A percentile compares a stretch with the other conserved stretches of the same genome.
These are phyloP conservation scores for Camillea tinctor DNA, from an alignment of 2,329 filamentous ascomycete genomes.

Conservation along the genomic window DNA sequence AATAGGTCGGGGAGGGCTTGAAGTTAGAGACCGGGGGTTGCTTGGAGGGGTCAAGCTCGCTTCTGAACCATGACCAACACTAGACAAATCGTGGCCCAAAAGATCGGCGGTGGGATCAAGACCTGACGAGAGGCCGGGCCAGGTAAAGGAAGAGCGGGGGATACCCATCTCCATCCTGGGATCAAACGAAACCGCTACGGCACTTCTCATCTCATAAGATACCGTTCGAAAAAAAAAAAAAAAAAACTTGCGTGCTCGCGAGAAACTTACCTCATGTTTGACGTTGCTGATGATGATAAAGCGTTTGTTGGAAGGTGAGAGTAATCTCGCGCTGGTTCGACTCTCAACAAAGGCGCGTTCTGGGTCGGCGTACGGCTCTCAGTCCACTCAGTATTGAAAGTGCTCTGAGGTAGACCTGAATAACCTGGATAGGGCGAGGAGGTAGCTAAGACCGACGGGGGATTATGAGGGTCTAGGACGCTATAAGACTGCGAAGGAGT, in stretches of 20 bases:
- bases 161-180: slow-evolving; percentile 51
- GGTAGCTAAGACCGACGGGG: slow-evolving; percentile 24
- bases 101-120: slow-evolving; percentile 40
- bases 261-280: slow-evolving; percentile 39
- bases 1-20: slow-evolving; percentile 54
- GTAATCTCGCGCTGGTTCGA: slow-evolving; percentile 35
- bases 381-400: slow-evolving; percentile 32
- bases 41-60: slow-evolving; percentile 51
- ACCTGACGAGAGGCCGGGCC: slow-evolving; percentile 34
- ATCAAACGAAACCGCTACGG: slow-evolving; percentile 51
- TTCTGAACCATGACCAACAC: slow-evolving; percentile 48
- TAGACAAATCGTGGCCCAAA: slow-evolving; percentile 45
- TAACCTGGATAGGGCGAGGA: slow-evolving; percentile 29
- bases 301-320: slow-evolving; percentile 19
- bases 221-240: slow-evolving; percentile 2
- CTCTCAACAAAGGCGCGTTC: slow-evolving; percentile 26
- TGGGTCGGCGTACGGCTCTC: slow-evolving; percentile 20
- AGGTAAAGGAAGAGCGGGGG: slow-evolving; percentile 47
- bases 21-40: slow-evolving; percentile 52
- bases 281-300: slow-evolving; percentile 17
- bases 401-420: slow-evolving; percentile 19
- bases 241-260: background rate
- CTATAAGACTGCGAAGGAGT: slow-evolving; percentile 28
- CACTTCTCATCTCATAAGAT: slow-evolving; percentile 31
- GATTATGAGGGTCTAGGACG: slow-evolving; percentile 24